Evolutionary conservation across 164 flowering plant species (phyloP).

Genomic region (Aristolochia fimbriata): DNA sequence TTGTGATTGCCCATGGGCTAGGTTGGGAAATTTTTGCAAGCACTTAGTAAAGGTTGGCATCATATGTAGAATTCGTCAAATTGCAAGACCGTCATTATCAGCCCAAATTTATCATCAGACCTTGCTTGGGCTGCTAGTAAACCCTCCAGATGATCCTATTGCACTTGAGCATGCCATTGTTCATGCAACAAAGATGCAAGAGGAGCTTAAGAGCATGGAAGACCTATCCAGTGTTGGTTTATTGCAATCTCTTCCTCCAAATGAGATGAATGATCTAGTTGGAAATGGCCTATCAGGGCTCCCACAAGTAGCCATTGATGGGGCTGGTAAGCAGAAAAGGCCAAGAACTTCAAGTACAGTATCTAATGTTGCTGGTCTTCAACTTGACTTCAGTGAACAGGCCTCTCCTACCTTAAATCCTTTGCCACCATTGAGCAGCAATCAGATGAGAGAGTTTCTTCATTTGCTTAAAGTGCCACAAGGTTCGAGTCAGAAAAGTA

Average conservation of each 20-base stretch:
- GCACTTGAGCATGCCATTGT: slow-evolving; percentile 69
- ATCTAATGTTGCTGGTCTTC: not conserved
- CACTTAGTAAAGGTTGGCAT: slow-evolving; percentile 85
- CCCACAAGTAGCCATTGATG: too few species aligned
- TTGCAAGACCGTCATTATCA: slow-evolving; percentile 51
- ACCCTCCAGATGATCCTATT: slow-evolving; percentile 75
- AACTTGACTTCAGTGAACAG: not conserved
- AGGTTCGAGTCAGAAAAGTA: slow-evolving; percentile 1
- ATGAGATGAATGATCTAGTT: too few species aligned
- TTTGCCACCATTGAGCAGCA: slow-evolving; percentile 5
- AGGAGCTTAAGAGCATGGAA: slow-evolving; percentile 59
- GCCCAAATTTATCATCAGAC: slow-evolving; percentile 48
- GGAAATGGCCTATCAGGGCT: too few species aligned
- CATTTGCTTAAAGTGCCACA: slow-evolving; percentile 4
- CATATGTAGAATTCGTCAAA: slow-evolving; percentile 38
- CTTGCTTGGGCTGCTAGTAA: slow-evolving; percentile 34
- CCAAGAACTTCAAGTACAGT: too few species aligned
- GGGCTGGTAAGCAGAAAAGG: too few species aligned
- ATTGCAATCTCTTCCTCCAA: too few species aligned
- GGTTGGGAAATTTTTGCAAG: slow-evolving; percentile 91
- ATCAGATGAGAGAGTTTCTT: slow-evolving; percentile 6
- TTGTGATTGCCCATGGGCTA: slow-evolving; percentile 87
- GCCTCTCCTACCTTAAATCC: slow-evolving; percentile 1
- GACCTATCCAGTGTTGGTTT: slow-evolving; percentile 31
- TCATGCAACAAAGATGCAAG: slow-evolving; percentile 60